These are phyloP conservation scores for Fusarium austroafricanum DNA, from an alignment of 2,329 filamentous ascomycete genomes.

Conservation along the genomic window DNA sequence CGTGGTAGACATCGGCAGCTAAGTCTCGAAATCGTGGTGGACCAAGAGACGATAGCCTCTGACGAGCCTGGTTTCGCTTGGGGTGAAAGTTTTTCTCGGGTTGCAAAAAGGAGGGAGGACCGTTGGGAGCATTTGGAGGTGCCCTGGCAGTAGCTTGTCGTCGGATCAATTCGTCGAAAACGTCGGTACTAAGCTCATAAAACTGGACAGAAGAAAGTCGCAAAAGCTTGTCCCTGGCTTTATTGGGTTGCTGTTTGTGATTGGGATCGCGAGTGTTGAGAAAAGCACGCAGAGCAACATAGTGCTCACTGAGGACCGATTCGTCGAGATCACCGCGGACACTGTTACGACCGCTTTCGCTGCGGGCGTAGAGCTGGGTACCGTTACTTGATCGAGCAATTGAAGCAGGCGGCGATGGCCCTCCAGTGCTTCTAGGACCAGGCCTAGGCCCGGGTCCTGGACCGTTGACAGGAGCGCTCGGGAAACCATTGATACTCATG, in stretches of 20 bases:
- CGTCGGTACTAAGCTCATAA: slow-evolving; percentile 96
- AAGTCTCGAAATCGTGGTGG: slow-evolving; percentile 89
- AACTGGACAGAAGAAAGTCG: slow-evolving; percentile 93
- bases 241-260: slow-evolving; percentile 80
- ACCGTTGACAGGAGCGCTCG: slow-evolving; percentile 48
- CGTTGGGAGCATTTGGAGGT: slow-evolving; percentile 63
- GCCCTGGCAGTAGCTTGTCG: slow-evolving; percentile 76
- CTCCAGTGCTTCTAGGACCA: slow-evolving; percentile 67
- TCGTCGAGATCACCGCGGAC: slow-evolving; percentile 70
- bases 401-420: slow-evolving; percentile 88
- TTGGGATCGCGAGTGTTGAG: slow-evolving; percentile 82
- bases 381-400: slow-evolving; percentile 87
- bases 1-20: slow-evolving; percentile 95
- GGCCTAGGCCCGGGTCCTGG: slow-evolving; percentile 57
- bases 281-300: slow-evolving; percentile 80
- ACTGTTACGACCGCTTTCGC: slow-evolving; percentile 71
- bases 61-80: slow-evolving; percentile 96
- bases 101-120: slow-evolving; percentile 77
- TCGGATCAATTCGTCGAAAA: slow-evolving; percentile 93
- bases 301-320: slow-evolving; percentile 79
- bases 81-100: slow-evolving; percentile 94
- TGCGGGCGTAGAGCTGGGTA: slow-evolving; percentile 72
- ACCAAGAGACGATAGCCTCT: slow-evolving; percentile 91
- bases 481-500: slow-evolving; percentile 71
- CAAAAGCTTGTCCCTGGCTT: slow-evolving; percentile 93